phyloP scores from a whole-genome alignment of 768 basidiomycete genomes.

The Suillus subalutaceus region DNA sequence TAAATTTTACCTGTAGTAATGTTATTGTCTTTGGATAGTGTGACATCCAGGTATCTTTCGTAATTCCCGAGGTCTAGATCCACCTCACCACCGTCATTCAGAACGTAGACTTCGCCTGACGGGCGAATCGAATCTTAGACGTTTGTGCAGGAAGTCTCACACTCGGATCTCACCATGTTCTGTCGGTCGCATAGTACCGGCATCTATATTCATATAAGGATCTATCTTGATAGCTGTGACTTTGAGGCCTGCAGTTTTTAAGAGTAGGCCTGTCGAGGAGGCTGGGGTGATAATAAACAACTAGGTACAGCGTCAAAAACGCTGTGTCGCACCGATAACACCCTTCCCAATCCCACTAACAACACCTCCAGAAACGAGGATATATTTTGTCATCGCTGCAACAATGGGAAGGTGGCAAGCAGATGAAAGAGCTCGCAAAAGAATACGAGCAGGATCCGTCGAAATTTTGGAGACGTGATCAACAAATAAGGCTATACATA shows the following conservation, averaged over 20 bases:
- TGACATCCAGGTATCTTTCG: conserved; percentile 96
- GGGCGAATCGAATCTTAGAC: conserved; percentile 26
- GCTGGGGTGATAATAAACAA: conserved; percentile 54
- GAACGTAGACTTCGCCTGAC: conserved; percentile 92
- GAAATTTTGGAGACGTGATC: conserved; percentile 14
- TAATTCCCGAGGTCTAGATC: conserved; percentile 98
- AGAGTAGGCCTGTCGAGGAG: conserved; percentile 92
- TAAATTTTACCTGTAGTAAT: conserved; percentile 99
- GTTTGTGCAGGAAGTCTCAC: conserved; percentile 6
- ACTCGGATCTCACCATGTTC: conserved; percentile 79
- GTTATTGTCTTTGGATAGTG: conserved; percentile 93
- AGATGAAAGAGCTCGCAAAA: conserved; percentile 15
- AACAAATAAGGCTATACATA: conserved; percentile 5
- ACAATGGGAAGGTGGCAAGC: conserved; percentile 15
- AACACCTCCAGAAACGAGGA: conserved; percentile 94
- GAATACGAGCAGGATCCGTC: conserved; percentile 19
- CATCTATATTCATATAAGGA: conserved; percentile 99
- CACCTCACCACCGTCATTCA: conserved; percentile 98
- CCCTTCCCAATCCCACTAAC: conserved; percentile 99
- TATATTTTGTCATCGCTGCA: conserved; percentile 86
- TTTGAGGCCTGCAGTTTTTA: conserved; percentile 94
- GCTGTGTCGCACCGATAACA: conserved; percentile 79
- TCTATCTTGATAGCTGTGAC: conserved; percentile 99
- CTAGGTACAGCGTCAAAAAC: conserved; percentile 17
- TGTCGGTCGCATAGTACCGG: conserved; percentile 97